Conservation (phyloP, 345 rosid species). For the Populus deltoides region DNA sequence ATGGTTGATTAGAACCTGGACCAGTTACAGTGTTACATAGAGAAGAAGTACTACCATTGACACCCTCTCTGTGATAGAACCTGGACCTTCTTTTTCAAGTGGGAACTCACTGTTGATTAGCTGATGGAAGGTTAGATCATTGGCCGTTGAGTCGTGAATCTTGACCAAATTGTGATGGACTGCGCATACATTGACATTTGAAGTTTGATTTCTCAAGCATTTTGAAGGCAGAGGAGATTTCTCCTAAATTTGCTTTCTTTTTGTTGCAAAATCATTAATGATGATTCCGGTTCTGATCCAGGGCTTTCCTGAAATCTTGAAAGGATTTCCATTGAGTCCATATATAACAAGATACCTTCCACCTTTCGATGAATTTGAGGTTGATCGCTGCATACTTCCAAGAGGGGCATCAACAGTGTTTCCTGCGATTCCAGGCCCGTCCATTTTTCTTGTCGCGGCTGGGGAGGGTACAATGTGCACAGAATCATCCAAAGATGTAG, state of each 20-base stretch:
- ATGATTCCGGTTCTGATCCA: slow-evolving; percentile 29
- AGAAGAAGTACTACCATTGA: not conserved
- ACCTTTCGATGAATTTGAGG: slow-evolving; percentile 91
- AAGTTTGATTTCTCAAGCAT: not conserved
- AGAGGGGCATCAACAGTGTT: slow-evolving; percentile 58
- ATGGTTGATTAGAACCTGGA: no score
- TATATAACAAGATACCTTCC: slow-evolving; percentile 81
- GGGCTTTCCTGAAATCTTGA: slow-evolving; percentile 86
- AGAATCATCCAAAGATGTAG: slow-evolving; percentile 35
- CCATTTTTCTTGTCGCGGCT: slow-evolving; percentile 54
- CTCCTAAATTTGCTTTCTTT: not conserved
- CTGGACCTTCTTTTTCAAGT: not conserved
- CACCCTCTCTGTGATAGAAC: not conserved
- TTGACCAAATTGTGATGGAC: not conserved
- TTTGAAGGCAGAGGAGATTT: not conserved
- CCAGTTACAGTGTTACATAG: not conserved
- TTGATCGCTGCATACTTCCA: slow-evolving; percentile 73
- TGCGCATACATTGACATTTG: not conserved
- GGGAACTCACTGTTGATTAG: not conserved
- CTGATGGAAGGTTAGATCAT: not conserved
- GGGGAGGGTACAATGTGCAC: slow-evolving; percentile 63
- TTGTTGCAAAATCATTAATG: not conserved
- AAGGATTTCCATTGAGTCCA: slow-evolving; percentile 61
- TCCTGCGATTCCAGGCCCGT: slow-evolving; percentile 74
- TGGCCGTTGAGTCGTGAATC: not conserved